Evolutionary conservation across 2,329 filamentous ascomycete genomes (phyloP).

Genomic region (Clarireedia hainanense): DNA sequence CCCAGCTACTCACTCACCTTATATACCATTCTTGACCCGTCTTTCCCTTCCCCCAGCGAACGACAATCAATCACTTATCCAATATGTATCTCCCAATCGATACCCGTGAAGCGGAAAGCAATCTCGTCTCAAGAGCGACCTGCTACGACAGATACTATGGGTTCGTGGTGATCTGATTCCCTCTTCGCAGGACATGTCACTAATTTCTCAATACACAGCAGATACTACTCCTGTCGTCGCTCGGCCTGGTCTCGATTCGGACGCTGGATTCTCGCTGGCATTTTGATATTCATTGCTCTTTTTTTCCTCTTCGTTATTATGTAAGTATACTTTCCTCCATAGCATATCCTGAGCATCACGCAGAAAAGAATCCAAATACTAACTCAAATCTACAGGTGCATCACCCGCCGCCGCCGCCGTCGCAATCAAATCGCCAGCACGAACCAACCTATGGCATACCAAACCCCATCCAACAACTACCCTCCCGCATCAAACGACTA

Average conservation of each 20-base stretch:
- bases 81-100: slow-evolving; percentile 9
- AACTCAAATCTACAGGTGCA: neutral
- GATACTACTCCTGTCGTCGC: slow-evolving; percentile 7
- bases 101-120: slow-evolving; percentile 3
- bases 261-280: slow-evolving; percentile 18
- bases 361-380: neutral
- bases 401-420: slow-evolving; percentile 4
- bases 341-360: neutral
- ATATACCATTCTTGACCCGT: too few relatives aligned
- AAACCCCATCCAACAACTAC: neutral
- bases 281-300: slow-evolving; percentile 16
- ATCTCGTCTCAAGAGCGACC: neutral
- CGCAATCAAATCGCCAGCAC: slow-evolving; percentile 1
- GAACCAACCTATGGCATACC: slow-evolving; percentile 8
- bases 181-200: neutral
- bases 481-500: neutral
- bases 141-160: neutral
- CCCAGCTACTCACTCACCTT: too few relatives aligned
- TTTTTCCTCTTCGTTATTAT: slow-evolving; percentile 12
- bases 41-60: neutral
- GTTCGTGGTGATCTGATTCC: neutral
- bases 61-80: neutral
- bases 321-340: slow-evolving; percentile 8
- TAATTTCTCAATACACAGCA: neutral
- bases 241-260: slow-evolving; percentile 16